These are phyloP conservation scores for Sideroxylon spinosum DNA, from an alignment of 179 eudicot genomes.

Conservation along the genomic window DNA sequence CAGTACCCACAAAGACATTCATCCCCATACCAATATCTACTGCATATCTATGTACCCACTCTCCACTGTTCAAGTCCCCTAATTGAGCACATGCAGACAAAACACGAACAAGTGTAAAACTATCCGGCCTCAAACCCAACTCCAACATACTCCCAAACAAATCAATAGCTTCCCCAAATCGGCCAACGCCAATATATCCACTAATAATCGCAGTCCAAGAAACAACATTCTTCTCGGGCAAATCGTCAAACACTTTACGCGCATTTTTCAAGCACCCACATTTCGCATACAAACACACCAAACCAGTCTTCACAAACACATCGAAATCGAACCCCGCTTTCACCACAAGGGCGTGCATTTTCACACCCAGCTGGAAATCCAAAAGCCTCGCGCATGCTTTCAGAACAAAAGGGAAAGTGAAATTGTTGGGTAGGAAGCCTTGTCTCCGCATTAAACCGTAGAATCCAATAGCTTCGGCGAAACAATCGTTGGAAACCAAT, in stretches of 20 bases:
- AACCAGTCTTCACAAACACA: slow-evolving; percentile 55
- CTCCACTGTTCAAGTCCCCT: slow-evolving; percentile 51
- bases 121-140: slow-evolving; percentile 55
- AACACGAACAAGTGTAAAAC: slow-evolving; percentile 50
- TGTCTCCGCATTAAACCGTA: slow-evolving; percentile 40
- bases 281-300: slow-evolving; percentile 53
- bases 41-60: slow-evolving; percentile 45
- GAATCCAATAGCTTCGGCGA: slow-evolving; percentile 32
- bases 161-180: slow-evolving; percentile 44
- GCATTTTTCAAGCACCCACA: slow-evolving; percentile 44
- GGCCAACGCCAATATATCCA: slow-evolving; percentile 47
- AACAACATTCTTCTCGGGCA: slow-evolving; percentile 42
- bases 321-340: slow-evolving; percentile 51
- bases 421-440: slow-evolving; percentile 52
- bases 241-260: slow-evolving; percentile 60
- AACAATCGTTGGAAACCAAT: slow-evolving; percentile 38
- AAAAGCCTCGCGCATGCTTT: slow-evolving; percentile 44
- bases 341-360: slow-evolving; percentile 44
- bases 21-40: slow-evolving; percentile 32
- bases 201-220: slow-evolving; percentile 60
- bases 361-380: slow-evolving; percentile 40
- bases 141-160: slow-evolving; percentile 51
- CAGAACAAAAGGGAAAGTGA: slow-evolving; percentile 64
- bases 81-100: slow-evolving; percentile 48
- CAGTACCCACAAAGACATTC: slow-evolving; percentile 47